Conservation (phyloP, 305 asterid genomes). For the Solanum hybrid region DNA sequence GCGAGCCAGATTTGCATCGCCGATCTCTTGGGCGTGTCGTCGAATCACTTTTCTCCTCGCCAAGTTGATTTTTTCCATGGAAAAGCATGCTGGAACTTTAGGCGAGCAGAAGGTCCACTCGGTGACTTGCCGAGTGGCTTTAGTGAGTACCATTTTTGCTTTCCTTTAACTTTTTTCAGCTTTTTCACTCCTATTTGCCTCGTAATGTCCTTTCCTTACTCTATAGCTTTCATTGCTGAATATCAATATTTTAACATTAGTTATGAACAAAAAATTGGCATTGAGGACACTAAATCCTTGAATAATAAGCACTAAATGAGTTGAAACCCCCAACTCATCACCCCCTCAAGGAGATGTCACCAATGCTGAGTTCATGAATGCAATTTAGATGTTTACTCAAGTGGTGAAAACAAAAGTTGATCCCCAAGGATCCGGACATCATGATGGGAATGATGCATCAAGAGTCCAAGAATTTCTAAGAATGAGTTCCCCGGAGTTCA, state of each 20-base stretch:
- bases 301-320: background rate
- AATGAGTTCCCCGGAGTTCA: background rate
- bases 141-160: background rate
- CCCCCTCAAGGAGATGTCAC: background rate
- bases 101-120: background rate
- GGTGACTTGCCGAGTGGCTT: background rate
- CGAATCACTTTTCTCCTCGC: background rate
- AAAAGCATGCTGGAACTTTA: too few relatives aligned
- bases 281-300: background rate
- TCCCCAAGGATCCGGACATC: background rate
- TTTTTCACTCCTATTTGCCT: background rate
- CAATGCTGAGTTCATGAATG: background rate
- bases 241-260: too few relatives aligned
- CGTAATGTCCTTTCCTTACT: background rate
- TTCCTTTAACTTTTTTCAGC: background rate
- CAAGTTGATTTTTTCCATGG: background rate
- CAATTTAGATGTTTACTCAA: background rate
- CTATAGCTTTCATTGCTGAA: background rate
- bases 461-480: background rate
- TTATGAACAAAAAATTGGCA: background rate
- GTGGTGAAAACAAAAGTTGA: background rate
- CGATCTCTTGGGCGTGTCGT: background rate
- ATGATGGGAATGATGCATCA: background rate
- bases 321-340: background rate
- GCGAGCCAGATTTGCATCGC: background rate